These are phyloP conservation scores for Rhodomyrtus psidioides DNA, from an alignment of 441 rosid species.

Conservation along the genomic window DNA sequence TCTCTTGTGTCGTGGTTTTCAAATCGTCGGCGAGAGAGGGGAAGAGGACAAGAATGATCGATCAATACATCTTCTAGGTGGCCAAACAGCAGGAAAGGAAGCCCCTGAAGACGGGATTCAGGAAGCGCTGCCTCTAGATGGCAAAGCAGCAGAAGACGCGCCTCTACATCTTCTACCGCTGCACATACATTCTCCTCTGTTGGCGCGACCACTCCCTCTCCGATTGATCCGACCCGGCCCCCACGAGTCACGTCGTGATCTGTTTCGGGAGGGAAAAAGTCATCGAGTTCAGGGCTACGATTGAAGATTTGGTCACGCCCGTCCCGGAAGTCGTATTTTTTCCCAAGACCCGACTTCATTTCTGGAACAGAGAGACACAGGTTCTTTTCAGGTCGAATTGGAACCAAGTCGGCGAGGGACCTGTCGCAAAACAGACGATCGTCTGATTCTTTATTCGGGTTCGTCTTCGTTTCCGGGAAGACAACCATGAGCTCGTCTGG, in stretches of 20 bases:
- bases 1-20: too few relatives aligned
- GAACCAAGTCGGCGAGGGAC: neutral
- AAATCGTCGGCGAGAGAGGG: neutral
- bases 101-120: neutral
- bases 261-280: too few relatives aligned
- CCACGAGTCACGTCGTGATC: too few relatives aligned
- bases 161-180: conserved; percentile 12
- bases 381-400: neutral
- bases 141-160: conserved; percentile 18
- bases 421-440: neutral
- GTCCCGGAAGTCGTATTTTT: neutral
- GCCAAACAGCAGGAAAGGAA: neutral
- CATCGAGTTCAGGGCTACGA: neutral
- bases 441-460: neutral
- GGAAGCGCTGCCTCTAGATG: conserved; percentile 2
- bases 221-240: too few relatives aligned
- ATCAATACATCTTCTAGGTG: neutral
- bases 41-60: neutral
- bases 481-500: neutral
- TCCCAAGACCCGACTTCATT: neutral
- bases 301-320: neutral
- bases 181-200: conserved; percentile 12
- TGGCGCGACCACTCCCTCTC: conserved; percentile 1
- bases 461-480: neutral
- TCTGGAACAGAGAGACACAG: neutral